phyloP scores from a whole-genome alignment of 2,329 filamentous ascomycete species.

The Beauveria caledonica region DNA sequence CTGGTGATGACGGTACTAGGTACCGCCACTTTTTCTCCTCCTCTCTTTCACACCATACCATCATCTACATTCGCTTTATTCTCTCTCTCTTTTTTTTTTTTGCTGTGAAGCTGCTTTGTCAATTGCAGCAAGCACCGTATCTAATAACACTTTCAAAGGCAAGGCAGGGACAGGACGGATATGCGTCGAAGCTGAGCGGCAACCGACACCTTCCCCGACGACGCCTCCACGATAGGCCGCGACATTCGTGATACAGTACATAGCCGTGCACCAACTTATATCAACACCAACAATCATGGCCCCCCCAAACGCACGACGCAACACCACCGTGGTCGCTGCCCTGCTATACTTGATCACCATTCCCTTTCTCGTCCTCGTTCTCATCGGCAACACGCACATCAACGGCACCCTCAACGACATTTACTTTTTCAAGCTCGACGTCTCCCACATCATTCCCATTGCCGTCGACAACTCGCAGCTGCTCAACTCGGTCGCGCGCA shows the following conservation, averaged over 20 bases:
- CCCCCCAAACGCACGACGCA: slow-evolving; percentile 33
- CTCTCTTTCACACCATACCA: neutral
- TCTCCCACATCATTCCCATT: slow-evolving; percentile 71
- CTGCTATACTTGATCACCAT: slow-evolving; percentile 66
- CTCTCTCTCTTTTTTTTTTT: too few relatives aligned
- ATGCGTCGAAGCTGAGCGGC: slow-evolving; percentile 1
- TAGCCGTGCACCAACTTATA: neutral
- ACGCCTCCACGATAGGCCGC: neutral
- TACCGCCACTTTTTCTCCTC: neutral
- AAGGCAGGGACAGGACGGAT: neutral
- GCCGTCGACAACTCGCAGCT: slow-evolving; percentile 63
- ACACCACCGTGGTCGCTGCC: slow-evolving; percentile 56
- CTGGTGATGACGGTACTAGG: slow-evolving; percentile 1
- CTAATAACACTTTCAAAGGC: neutral
- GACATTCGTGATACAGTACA: neutral
- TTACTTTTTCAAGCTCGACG: slow-evolving; percentile 79
- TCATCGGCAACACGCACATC: slow-evolving; percentile 66
- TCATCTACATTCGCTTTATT: neutral
- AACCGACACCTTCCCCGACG: neutral
- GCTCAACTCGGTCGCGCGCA: slow-evolving; percentile 81
- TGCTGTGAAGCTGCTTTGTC: neutral
- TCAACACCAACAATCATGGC: slow-evolving; percentile 16
- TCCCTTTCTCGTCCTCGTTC: slow-evolving; percentile 70
- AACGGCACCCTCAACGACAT: slow-evolving; percentile 56
- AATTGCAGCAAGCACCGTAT: neutral